A percentile compares a stretch with the other conserved stretches of the same genome.
These are phyloP conservation scores for Rhizopus stolonifer DNA, from an alignment of 371 early-diverging fungal species.

Conservation along the genomic window DNA sequence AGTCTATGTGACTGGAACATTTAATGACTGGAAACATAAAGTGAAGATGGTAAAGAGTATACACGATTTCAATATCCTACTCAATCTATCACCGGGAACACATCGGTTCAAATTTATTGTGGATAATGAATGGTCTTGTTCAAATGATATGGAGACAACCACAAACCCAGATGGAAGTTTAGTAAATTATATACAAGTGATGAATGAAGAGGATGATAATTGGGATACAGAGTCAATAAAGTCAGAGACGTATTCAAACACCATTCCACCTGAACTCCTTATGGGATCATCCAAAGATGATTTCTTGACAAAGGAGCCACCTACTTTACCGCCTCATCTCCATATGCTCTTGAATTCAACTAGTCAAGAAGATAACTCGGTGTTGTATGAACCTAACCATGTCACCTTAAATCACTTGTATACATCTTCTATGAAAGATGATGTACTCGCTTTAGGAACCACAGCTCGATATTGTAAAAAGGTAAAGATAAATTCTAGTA, in stretches of 20 bases:
- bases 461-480: slow-evolving; percentile 88
- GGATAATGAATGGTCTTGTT: slow-evolving; percentile 97
- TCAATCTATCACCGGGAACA: slow-evolving; percentile 90
- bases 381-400: slow-evolving; percentile 88
- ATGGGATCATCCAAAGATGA: slow-evolving; percentile 21
- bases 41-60: slow-evolving; percentile 69
- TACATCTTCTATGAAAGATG: slow-evolving; percentile 93
- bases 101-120: slow-evolving; percentile 97
- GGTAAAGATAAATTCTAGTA: slow-evolving; percentile 32
- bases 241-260: slow-evolving; percentile 59
- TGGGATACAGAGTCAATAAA: slow-evolving; percentile 53
- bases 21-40: slow-evolving; percentile 96
- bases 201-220: slow-evolving; percentile 55
- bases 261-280: slow-evolving; percentile 58
- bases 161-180: slow-evolving; percentile 93
- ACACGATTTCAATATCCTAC: slow-evolving; percentile 76
- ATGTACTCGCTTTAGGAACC: slow-evolving; percentile 92
- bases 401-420: slow-evolving; percentile 97
- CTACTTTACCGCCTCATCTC: slow-evolving; percentile 87
- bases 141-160: slow-evolving; percentile 85
- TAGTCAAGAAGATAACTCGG: slow-evolving; percentile 74
- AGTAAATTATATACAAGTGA: slow-evolving; percentile 92
- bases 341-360: slow-evolving; percentile 84
- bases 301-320: slow-evolving; percentile 60
- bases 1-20: slow-evolving; percentile 96